phyloP scores from a whole-genome alignment of 2,329 filamentous ascomycete genomes.

The Penicillium sp. region DNA sequence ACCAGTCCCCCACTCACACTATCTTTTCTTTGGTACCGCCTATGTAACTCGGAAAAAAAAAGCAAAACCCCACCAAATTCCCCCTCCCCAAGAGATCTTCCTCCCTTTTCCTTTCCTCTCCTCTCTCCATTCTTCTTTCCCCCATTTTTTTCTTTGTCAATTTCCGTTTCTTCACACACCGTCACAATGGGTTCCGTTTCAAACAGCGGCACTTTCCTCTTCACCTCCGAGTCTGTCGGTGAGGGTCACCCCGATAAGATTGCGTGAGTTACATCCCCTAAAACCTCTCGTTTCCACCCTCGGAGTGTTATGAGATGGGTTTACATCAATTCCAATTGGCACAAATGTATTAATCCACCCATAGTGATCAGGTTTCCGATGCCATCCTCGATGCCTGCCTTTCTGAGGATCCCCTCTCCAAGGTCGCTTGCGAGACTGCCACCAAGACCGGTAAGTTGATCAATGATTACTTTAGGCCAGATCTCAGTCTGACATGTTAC shows the following conservation, averaged over 20 bases:
- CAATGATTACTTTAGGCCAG: slow-evolving; percentile 9
- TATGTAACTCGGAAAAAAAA: slow-evolving; percentile 14
- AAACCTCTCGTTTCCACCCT: background rate
- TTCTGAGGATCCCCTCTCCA: slow-evolving; percentile 90
- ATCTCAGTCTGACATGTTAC: slow-evolving; percentile 17
- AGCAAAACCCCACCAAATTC: slow-evolving; percentile 26
- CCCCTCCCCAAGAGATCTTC: slow-evolving; percentile 21
- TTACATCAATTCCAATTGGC: slow-evolving; percentile 3
- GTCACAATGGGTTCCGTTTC: slow-evolving; percentile 62
- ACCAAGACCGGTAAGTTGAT: slow-evolving; percentile 83
- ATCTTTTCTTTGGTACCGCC: slow-evolving; percentile 10
- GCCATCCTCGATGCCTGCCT: slow-evolving; percentile 98
- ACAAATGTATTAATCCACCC: slow-evolving; percentile 17
- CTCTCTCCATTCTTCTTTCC: slow-evolving; percentile 14
- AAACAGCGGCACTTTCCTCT: slow-evolving; percentile 70
- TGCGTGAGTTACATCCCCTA: slow-evolving; percentile 53
- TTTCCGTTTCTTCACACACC: slow-evolving; percentile 19
- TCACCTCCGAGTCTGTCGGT: slow-evolving; percentile 87
- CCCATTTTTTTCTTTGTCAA: slow-evolving; percentile 21
- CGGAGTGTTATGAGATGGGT: background rate
- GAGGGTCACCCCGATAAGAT: slow-evolving; percentile 97
- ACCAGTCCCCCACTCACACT: slow-evolving; percentile 8
- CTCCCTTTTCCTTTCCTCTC: slow-evolving; percentile 34
- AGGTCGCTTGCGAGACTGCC: slow-evolving; percentile 97
- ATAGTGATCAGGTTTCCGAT: slow-evolving; percentile 91